These are phyloP conservation scores for Salix brachista DNA, from an alignment of 345 rosid species.

Conservation along the genomic window DNA sequence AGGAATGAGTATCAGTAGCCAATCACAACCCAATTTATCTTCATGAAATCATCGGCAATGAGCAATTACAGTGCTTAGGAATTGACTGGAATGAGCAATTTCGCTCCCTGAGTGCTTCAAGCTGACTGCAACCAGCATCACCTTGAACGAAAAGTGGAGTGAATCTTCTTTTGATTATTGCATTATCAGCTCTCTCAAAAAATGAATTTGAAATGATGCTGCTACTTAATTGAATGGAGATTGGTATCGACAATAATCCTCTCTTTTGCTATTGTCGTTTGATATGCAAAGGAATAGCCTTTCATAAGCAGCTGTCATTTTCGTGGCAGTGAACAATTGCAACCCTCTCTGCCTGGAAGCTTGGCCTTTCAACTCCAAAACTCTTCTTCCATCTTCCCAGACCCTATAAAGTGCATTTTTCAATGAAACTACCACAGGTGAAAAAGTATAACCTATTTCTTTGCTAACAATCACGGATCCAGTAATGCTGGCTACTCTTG, in stretches of 20 bases:
- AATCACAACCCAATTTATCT: neutral
- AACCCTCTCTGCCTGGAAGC: conserved; percentile 59
- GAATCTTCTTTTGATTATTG: neutral
- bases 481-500: conserved; percentile 79
- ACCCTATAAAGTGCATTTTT: conserved; percentile 47
- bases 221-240: conserved; percentile 11
- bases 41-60: neutral
- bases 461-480: conserved; percentile 60
- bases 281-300: conserved; percentile 79
- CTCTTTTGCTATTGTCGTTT: conserved; percentile 14
- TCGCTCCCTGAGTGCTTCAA: neutral
- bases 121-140: neutral
- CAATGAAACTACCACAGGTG: conserved; percentile 63
- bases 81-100: no score
- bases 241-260: conserved; percentile 42
- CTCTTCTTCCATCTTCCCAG: conserved; percentile 54
- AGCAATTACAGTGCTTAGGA: neutral
- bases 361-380: conserved; percentile 59
- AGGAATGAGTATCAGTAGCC: neutral
- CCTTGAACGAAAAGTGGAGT: no score
- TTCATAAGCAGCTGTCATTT: conserved; percentile 88
- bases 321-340: conserved; percentile 73
- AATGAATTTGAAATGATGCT: neutral
- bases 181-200: neutral
- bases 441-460: conserved; percentile 69